Percentiles rank a stretch among this genome's conserved stretches.
Conservation (phyloP, 306 rosid genomes). For the Corylus heterophylla region DNA sequence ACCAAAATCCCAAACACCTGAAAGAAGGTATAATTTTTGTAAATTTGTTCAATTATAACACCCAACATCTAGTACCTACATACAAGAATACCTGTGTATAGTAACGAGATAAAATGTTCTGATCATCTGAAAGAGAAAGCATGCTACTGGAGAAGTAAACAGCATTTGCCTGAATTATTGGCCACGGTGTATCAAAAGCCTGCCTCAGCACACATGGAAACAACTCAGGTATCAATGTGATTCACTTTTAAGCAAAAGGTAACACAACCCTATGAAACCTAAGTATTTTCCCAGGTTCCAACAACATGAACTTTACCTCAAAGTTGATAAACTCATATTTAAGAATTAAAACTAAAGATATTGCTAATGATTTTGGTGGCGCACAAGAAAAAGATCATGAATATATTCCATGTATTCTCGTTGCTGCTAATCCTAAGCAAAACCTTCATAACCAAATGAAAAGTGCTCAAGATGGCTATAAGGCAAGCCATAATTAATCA, state of each 20-base stretch:
- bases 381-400: not conserved
- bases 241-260: not conserved
- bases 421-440: not conserved
- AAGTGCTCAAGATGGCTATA: not conserved
- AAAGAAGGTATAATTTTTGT: conserved; percentile 26
- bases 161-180: conserved; percentile 92
- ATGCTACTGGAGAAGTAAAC: conserved; percentile 83
- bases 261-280: not conserved
- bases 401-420: too few relatives aligned
- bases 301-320: not conserved
- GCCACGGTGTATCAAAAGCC: conserved; percentile 99
- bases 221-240: not conserved
- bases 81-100: conserved; percentile 62
- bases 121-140: conserved; percentile 72
- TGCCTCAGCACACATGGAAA: conserved; percentile 45
- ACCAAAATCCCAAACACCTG: conserved; percentile 80
- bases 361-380: not conserved
- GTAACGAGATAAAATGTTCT: conserved; percentile 67
- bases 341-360: not conserved
- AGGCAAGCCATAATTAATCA: not conserved
- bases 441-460: not conserved
- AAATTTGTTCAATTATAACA: conserved; percentile 22
- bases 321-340: not conserved
- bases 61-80: conserved; percentile 17
- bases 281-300: not conserved